Conservation (phyloP, 1,284 basidiomycete species). For the Pascua sp. region DNA sequence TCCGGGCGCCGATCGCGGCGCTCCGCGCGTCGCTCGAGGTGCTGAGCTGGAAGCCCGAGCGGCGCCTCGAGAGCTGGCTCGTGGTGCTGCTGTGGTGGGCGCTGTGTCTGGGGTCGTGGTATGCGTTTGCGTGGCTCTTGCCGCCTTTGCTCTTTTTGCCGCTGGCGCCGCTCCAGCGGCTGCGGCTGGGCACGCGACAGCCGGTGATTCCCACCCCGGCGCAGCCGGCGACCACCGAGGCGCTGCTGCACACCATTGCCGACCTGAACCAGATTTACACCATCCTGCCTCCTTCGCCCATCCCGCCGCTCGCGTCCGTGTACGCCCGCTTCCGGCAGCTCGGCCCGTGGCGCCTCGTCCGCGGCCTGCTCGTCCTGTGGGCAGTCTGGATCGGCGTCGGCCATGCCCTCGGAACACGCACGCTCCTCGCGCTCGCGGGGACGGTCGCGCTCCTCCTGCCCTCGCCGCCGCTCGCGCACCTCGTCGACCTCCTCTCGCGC, state of each 20-base stretch:
- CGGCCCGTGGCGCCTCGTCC: constrained; percentile 28
- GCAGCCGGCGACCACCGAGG: constrained; percentile 60
- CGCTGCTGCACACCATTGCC: constrained; percentile 52
- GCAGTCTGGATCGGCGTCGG: constrained; percentile 40
- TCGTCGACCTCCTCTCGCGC: constrained; percentile 34
- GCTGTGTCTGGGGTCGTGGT: constrained; percentile 62
- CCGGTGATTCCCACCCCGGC: constrained; percentile 16
- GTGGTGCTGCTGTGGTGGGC: constrained; percentile 70
- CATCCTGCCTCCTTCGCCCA: constrained; percentile 39
- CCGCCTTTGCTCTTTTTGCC: constrained; percentile 40
- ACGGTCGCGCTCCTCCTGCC: constrained; percentile 42
- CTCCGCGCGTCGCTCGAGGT: constrained; percentile 58
- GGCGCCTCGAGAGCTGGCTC: constrained; percentile 66
- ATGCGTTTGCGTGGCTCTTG: constrained; percentile 55
- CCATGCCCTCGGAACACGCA: constrained; percentile 30
- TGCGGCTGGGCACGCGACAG: constrained; percentile 49
- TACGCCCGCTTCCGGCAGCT: constrained; percentile 39
- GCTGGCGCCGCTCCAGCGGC: constrained; percentile 27
- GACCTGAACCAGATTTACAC: constrained; percentile 47
- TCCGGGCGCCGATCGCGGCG: constrained; percentile 56
- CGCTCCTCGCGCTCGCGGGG: constrained; percentile 40
- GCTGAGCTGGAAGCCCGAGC: constrained; percentile 59
- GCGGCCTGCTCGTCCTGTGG: constrained; percentile 46
- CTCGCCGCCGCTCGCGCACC: constrained; percentile 41
- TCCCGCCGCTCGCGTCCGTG: constrained; percentile 20